Evolutionary conservation across 257 asterid genomes (phyloP).

Genomic region (Jacaranda mimosifolia): DNA sequence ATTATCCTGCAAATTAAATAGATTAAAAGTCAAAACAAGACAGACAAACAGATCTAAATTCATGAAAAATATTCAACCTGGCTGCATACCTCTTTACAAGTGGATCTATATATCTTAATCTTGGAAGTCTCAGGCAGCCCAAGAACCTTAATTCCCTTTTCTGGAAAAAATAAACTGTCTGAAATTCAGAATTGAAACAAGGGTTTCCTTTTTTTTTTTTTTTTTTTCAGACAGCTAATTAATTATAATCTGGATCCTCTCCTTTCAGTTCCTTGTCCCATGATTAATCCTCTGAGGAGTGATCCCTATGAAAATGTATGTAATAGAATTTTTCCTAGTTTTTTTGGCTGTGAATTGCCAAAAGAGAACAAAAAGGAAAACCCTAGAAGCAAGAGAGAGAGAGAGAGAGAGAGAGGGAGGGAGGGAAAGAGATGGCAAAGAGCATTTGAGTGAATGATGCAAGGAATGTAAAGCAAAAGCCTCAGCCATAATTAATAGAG

Average conservation of each 20-base stretch:
- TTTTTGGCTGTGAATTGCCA: not conserved
- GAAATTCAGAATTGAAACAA: conserved; percentile 7
- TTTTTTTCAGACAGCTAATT: not conserved
- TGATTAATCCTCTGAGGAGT: not conserved
- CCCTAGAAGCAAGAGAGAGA: conserved; percentile 50
- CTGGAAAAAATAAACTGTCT: not conserved
- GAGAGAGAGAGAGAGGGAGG: conserved; percentile 29
- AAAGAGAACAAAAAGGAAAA: conserved; percentile 38
- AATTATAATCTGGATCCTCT: not conserved
- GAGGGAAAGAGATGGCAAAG: not conserved
- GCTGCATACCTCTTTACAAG: not conserved
- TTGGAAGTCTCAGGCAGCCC: not conserved
- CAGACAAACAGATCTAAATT: not conserved
- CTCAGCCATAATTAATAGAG: conserved; percentile 24
- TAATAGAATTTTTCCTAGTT: not conserved
- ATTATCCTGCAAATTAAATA: conserved; percentile 23
- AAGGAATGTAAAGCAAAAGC: conserved; percentile 32
- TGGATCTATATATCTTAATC: conserved; percentile 11
- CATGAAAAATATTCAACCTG: not conserved
- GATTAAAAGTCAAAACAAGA: not conserved
- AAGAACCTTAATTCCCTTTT: conserved; percentile 17
- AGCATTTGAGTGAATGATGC: not conserved
- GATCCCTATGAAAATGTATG: not conserved
- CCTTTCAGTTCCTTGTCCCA: not conserved
- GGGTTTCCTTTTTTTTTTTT: conserved; percentile 15